Evolutionary conservation across 108 stramenopile species (phyloP), one percentile per base, ranked within the genome.

Genomic region (Asterionellopsis glacialis): DNA sequence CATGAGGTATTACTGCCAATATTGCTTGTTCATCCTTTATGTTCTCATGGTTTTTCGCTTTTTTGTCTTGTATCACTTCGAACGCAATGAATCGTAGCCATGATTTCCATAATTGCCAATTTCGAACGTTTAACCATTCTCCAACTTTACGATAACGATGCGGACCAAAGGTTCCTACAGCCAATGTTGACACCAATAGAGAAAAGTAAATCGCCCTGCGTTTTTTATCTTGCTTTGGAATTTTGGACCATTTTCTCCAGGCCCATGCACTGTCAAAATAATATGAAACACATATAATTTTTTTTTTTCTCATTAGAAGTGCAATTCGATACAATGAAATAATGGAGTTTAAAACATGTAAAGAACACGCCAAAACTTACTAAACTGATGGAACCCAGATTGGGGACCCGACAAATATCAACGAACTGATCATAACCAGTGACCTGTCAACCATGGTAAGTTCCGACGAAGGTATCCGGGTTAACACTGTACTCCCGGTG

Each of bases 1-100:
- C 96, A 67, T 97, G 96, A 4, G 96, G 96, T 25, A 83, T 71
- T 44, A 97, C 74, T 13, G 87, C 90, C 52, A 87, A 77, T 39
- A 97, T 88, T 38, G 91, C 80, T 41, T 73, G 80, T 41, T 79
- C 56, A 14, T 75, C 42, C 49, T 69, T 21, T 7, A 82, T 56
- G 41, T 71, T 61, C 28, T 69, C 63, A 18, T 61, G 41, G 18
- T 18, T 65, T 18, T 66, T 55, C 21, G 40, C 22, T 14, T 74
- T 70, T 21, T 58, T 44, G 44, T 88, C 91, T 22, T 59, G 67
- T 23, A 88, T 57, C 12, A 90, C 85, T 55, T 90, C 81, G 40
- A 82, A 77, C 14, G 86, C 86, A 55, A 90, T 61, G 63, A 80
- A 93, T 51, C 77, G 74, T 28, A 87, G 39, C 85, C 87, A 93